Base-by-base conservation (phyloP, 164 flowering plant species). In the Cinnamomum micranthum region DNA sequence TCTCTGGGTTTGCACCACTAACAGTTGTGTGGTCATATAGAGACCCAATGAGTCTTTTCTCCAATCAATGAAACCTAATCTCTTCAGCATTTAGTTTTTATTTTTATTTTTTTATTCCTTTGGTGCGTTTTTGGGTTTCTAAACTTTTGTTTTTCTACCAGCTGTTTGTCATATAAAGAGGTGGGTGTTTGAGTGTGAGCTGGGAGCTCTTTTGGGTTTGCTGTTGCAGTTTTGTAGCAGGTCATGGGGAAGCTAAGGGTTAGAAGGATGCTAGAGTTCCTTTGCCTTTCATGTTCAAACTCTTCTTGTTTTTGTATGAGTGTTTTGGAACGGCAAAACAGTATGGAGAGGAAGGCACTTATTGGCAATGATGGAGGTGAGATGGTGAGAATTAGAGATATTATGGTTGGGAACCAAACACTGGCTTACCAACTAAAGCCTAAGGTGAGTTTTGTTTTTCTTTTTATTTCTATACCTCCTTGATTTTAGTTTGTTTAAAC, bases 401-500 rank as follows among this genome's bases (percentile, higher is more conserved):
- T 83, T 73, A 82, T 87, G 71, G 69, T 73, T 77, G 91, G 81
- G 24, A 83, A 84, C 4, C 95, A 90, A 77, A 88, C 92, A 31
- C 77, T 93, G 78, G 94, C 93, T 73, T 88, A 87, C 72, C 93
- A 91, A 41, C 68, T 93, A 58, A 90, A 89, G 79, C 93, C 95
- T 64, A 88, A 91, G 93, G 95, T 89, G 22, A 76, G 58, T 27
- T 70, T 74, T 65, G 22, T 25, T 23, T 23, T 65, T 2, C 17
- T 28, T 62, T 2, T 19, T 52, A 0, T 27, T 14, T 41, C 33
- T 20, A 19, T 22, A 0, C 5, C 4, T 65, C 23, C 27, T 7
- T 19, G 28, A n/a, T 65, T 24, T 65, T 24, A 7, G 27, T n/a
- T 24, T 65, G 6, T 65, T n/a, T 65, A 4, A 31, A 65, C 23